These are phyloP conservation scores for Lipomyces spencermartinsiae DNA, from an alignment of 805 yeast species.

Conservation along the genomic window DNA sequence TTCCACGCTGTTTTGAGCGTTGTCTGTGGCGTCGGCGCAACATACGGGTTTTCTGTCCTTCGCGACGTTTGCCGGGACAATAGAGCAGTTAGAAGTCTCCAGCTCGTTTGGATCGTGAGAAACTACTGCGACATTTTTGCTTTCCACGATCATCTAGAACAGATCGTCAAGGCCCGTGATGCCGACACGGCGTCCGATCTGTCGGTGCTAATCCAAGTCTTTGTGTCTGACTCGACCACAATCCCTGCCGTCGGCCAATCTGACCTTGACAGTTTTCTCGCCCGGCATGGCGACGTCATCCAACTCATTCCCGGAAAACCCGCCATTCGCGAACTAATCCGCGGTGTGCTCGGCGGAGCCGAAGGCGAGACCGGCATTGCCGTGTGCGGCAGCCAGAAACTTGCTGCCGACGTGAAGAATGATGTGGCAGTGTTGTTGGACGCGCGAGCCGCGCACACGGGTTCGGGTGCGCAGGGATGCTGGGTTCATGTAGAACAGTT, in stretches of 20 bases:
- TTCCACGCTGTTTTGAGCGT: conserved; percentile 53
- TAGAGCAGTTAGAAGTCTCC: not conserved
- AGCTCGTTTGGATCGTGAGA: conserved; percentile 17
- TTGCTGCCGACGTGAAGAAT: conserved; percentile 27
- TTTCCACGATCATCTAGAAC: conserved; percentile 2
- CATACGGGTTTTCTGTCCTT: conserved; percentile 51
- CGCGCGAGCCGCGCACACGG: conserved; percentile 38
- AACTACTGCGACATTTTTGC: conserved; percentile 1
- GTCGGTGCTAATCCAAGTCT: conserved; percentile 12
- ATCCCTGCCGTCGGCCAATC: not conserved
- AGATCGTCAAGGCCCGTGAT: not conserved
- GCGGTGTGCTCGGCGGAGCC: conserved; percentile 18
- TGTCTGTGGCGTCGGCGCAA: conserved; percentile 56
- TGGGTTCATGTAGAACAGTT: conserved; percentile 39
- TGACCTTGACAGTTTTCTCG: not conserved
- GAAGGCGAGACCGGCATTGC: conserved; percentile 38
- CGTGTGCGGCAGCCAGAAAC: conserved; percentile 37
- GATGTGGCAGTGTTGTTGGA: conserved; percentile 32
- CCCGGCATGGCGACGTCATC: not conserved
- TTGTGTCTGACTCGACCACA: conserved; percentile 12
- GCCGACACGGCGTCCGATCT: not conserved
- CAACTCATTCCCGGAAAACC: conserved; percentile 20
- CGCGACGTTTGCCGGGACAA: conserved; percentile 5
- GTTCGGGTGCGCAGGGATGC: conserved; percentile 39
- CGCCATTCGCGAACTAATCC: conserved; percentile 10